These are phyloP conservation scores for Primulina huaijiensis DNA, from an alignment of 257 asterid genomes.

Conservation along the genomic window DNA sequence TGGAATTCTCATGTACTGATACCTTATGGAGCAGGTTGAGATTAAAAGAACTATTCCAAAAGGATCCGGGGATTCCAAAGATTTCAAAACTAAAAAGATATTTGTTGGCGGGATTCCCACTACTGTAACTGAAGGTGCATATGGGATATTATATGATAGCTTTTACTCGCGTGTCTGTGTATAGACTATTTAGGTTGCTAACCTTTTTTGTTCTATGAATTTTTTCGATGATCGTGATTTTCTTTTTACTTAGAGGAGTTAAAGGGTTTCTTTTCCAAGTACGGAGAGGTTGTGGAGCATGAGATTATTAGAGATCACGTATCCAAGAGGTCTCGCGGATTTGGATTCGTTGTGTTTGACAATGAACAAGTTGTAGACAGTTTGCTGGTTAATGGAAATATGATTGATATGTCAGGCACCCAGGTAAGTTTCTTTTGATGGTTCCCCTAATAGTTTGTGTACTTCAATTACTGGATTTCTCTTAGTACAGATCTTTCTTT, in stretches of 20 bases:
- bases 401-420: slow-evolving; percentile 89
- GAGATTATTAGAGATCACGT: slow-evolving; percentile 88
- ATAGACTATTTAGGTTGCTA: not conserved
- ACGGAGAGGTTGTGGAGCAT: slow-evolving; percentile 78
- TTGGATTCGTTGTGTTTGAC: slow-evolving; percentile 90
- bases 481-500: slow-evolving; percentile 11
- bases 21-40: slow-evolving; percentile 61
- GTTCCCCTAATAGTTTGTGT: slow-evolving; percentile 15
- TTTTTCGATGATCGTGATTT: not conserved
- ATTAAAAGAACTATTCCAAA: slow-evolving; percentile 90
- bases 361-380: slow-evolving; percentile 76
- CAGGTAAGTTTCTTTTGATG: slow-evolving; percentile 51
- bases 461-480: slow-evolving; percentile 24
- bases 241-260: slow-evolving; percentile 54
- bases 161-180: not conserved
- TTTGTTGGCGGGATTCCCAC: slow-evolving; percentile 96
- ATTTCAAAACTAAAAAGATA: slow-evolving; percentile 79
- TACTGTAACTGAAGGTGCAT: slow-evolving; percentile 68
- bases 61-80: slow-evolving; percentile 85
- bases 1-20: not conserved
- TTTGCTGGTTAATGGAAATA: slow-evolving; percentile 72
- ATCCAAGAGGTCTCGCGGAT: slow-evolving; percentile 90
- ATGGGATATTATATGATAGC: not conserved
- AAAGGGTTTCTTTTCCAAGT: slow-evolving; percentile 75
- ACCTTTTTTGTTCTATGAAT: not conserved